Conservation (phyloP, 2,329 filamentous ascomycete genomes). For the Colletotrichum sp. region DNA sequence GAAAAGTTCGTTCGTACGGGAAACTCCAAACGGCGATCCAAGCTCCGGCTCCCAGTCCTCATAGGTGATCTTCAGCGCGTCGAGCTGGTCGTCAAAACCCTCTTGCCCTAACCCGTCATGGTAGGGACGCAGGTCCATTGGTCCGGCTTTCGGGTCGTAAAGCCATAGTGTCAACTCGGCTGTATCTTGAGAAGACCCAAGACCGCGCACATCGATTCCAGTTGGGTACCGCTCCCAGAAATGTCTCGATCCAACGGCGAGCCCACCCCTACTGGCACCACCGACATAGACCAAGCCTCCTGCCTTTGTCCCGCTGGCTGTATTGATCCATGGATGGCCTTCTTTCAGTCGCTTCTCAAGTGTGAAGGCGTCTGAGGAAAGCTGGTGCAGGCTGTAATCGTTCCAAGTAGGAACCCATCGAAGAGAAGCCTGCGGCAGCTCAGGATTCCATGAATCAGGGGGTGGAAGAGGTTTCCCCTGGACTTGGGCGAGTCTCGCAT, state of each 20-base stretch:
- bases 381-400: constrained; percentile 61
- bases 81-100: constrained; percentile 61
- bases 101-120: constrained; percentile 63
- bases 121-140: constrained; percentile 61
- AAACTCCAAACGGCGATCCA: constrained; percentile 62
- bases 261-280: constrained; percentile 58
- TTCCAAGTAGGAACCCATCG: constrained; percentile 64
- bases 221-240: constrained; percentile 71
- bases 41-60: constrained; percentile 65
- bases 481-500: constrained; percentile 54
- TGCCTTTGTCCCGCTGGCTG: constrained; percentile 60
- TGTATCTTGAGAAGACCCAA: constrained; percentile 44
- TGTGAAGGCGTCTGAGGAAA: constrained; percentile 65
- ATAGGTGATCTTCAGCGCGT: constrained; percentile 67
- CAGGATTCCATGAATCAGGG: constrained; percentile 49
- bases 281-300: constrained; percentile 65
- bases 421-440: constrained; percentile 46
- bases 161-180: constrained; percentile 65
- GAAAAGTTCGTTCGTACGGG: constrained; percentile 61
- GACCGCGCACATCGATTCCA: constrained; percentile 58
- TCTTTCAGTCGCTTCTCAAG: constrained; percentile 65
- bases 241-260: constrained; percentile 62
- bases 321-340: constrained; percentile 63
- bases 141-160: constrained; percentile 60
- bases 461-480: constrained; percentile 49